phyloP scores from a whole-genome alignment of 129 eudicot species.

The Scalesia atractyloides region DNA sequence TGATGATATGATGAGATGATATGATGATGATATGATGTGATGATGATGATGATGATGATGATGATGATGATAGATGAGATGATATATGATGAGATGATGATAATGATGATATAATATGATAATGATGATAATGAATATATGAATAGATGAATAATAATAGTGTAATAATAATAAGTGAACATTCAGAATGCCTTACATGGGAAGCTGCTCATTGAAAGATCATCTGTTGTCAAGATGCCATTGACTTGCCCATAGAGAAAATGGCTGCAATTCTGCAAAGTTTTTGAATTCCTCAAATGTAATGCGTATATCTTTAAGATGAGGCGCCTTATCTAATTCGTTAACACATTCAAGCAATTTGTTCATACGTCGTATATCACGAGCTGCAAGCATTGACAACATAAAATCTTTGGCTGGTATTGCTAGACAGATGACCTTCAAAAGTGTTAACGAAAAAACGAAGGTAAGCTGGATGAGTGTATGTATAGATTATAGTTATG shows the following conservation, averaged over 20 bases:
- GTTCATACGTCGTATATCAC: slow-evolving; percentile 61
- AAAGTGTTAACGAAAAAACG: too few species aligned
- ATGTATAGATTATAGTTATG: too few species aligned
- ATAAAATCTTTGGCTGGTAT: slow-evolving; percentile 86
- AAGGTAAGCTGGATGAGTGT: too few species aligned
- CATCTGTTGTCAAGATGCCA: slow-evolving; percentile 61
- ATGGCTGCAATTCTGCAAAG: slow-evolving; percentile 77
- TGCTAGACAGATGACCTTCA: neutral
- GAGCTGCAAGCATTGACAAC: slow-evolving; percentile 87
- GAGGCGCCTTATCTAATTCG: slow-evolving; percentile 58
- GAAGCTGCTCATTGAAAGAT: slow-evolving; percentile 84
- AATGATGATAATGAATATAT: too few species aligned
- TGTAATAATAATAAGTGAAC: neutral
- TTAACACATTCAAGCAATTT: slow-evolving; percentile 78
- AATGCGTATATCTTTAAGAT: slow-evolving; percentile 47
- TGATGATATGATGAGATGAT: too few species aligned
- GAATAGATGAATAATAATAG: too few species aligned
- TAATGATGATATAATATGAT: too few species aligned
- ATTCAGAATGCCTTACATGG: slow-evolving; percentile 48
- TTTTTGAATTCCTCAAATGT: slow-evolving; percentile 69
- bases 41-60: too few species aligned
- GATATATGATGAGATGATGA: too few species aligned
- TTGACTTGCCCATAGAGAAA: slow-evolving; percentile 64
- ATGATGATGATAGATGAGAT: too few species aligned
- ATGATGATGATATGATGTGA: too few species aligned